phyloP scores from a whole-genome alignment of 208 protist species.

The Wallacemonas rigidus region DNA sequence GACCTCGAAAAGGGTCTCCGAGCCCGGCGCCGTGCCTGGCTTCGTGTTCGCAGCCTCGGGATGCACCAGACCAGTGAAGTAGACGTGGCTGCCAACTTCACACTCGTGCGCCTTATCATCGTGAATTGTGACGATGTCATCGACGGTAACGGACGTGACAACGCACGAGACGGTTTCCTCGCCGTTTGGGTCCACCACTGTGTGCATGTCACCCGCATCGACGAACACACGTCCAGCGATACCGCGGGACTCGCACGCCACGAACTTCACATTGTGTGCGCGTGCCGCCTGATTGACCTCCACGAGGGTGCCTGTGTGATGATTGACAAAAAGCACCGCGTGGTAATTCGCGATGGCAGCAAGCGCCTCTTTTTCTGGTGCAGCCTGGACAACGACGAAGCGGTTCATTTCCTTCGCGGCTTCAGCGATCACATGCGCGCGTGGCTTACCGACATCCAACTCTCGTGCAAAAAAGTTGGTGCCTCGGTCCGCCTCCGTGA shows the following conservation, averaged over 20 bases:
- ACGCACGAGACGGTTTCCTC: slow-evolving; percentile 84
- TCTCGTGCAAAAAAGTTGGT: slow-evolving; percentile 83
- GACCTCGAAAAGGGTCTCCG: slow-evolving; percentile 69
- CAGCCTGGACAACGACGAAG: slow-evolving; percentile 73
- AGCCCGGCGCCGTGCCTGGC: slow-evolving; percentile 21
- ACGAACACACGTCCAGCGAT: slow-evolving; percentile 84
- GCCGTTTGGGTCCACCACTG: slow-evolving; percentile 81
- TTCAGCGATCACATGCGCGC: slow-evolving; percentile 50
- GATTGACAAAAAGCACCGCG: slow-evolving; percentile 83
- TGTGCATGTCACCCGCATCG: slow-evolving; percentile 64
- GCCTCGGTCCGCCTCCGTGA: slow-evolving; percentile 60
- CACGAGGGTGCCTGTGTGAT: slow-evolving; percentile 53
- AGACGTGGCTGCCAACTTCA: slow-evolving; percentile 77
- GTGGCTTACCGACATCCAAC: slow-evolving; percentile 60
- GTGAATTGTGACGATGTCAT: slow-evolving; percentile 82
- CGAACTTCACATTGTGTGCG: slow-evolving; percentile 65
- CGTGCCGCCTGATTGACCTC: slow-evolving; percentile 65
- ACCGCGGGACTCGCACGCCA: slow-evolving; percentile 84
- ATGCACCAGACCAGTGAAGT: slow-evolving; percentile 70
- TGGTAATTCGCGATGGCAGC: slow-evolving; percentile 35
- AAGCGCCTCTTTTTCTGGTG: slow-evolving; percentile 24
- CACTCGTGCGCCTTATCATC: slow-evolving; percentile 90
- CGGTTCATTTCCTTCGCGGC: slow-evolving; percentile 88
- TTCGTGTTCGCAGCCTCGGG: slow-evolving; percentile 51
- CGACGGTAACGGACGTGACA: slow-evolving; percentile 66